Evolutionary conservation across 2,329 filamentous ascomycete species (phyloP), one percentile per base, ranked within the genome.

Genomic region (Neonectria punicea): DNA sequence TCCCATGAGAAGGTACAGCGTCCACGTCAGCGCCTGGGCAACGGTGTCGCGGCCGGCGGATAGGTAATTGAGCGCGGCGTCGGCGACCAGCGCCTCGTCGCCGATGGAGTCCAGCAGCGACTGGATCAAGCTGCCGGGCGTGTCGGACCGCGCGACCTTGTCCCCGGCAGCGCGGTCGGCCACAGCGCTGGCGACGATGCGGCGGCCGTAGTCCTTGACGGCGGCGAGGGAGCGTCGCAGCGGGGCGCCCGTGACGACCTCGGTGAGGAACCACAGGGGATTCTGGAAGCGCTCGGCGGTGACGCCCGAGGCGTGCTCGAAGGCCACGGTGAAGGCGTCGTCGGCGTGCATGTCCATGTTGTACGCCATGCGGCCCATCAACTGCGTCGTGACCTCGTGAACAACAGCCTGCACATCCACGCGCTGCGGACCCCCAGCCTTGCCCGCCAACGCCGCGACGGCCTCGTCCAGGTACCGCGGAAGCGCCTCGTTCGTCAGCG

Each of bases 301-400:
- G 9, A 78, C 83, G 1, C 86, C 87, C 0, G 88, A 90, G 3
- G 88, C 88, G 67, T 86, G 83, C 67, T 91, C 88, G 71, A 91
- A 91, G 0, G 87, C 85, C 55, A 81, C 67, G 4, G 86, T 86
- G 74, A 91, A 91, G 2, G 85, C 83, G 65, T 90, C 86, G 34
- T 85, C 82, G 53, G 86, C 83, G 71, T 87, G 86, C 81, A 91
- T 90, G 68, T 91, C 87, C 87, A 90, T 90, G 73, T 89, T 86
- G 70, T 91, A 91, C 14, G 89, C 89, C 86, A 90, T 89, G 66
- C 84, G 84, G n/a, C 89, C 89, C 86, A 91, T 90, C 25, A 91
- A 73, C 63, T 87, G 83, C 22, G 88, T 90, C 1, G 89, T 91
- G 50, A 91, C 84, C 73, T 90, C 88, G 58, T 89, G 86, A 50